Conservation (phyloP, 495 filamentous ascomycete genomes). For the Neurospora sp. region DNA sequence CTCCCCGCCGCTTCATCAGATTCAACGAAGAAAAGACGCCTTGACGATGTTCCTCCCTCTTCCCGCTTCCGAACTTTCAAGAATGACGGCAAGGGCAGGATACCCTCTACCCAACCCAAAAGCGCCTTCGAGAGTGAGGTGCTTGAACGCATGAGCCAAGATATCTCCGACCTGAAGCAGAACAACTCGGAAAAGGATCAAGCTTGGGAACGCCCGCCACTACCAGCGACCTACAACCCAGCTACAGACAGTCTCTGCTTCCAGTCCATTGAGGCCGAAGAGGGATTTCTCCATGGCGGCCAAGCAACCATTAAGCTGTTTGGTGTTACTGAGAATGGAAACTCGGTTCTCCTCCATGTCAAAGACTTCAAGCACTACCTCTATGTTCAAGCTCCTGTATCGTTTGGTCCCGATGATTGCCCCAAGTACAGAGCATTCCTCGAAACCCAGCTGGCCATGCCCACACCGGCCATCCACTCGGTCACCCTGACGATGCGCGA, state of each 20-base stretch:
- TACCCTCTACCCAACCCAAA: conserved; percentile 74
- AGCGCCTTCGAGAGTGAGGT: conserved; percentile 91
- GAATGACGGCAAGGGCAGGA: conserved; percentile 46
- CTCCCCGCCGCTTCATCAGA: conserved; percentile 20
- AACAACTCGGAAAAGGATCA: conserved; percentile 89
- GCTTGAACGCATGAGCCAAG: conserved; percentile 87
- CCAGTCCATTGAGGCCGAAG: conserved; percentile 92
- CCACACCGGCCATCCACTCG: conserved; percentile 49
- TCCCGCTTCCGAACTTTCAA: conserved; percentile 49
- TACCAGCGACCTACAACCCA: conserved; percentile 61
- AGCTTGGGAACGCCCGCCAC: conserved; percentile 73
- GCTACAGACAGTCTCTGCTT: conserved; percentile 65
- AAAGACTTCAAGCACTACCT: conserved; percentile 95
- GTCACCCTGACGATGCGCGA: conserved; percentile 73
- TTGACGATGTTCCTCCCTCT: conserved; percentile 46
- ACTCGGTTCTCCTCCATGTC: conserved; percentile 92
- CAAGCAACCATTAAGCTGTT: conserved; percentile 77
- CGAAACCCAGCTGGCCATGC: conserved; percentile 58
- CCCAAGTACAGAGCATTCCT: conserved; percentile 65
- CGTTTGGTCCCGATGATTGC: conserved; percentile 69
- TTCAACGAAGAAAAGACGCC: conserved; percentile 62
- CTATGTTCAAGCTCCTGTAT: conserved; percentile 79
- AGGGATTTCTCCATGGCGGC: conserved; percentile 65
- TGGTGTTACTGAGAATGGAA: conserved; percentile 89
- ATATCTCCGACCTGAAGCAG: conserved; percentile 73